Evolutionary conservation across 2,329 filamentous ascomycete species (phyloP), one percentile per base, ranked within the genome.

Genomic region (Fusarium sp.): DNA sequence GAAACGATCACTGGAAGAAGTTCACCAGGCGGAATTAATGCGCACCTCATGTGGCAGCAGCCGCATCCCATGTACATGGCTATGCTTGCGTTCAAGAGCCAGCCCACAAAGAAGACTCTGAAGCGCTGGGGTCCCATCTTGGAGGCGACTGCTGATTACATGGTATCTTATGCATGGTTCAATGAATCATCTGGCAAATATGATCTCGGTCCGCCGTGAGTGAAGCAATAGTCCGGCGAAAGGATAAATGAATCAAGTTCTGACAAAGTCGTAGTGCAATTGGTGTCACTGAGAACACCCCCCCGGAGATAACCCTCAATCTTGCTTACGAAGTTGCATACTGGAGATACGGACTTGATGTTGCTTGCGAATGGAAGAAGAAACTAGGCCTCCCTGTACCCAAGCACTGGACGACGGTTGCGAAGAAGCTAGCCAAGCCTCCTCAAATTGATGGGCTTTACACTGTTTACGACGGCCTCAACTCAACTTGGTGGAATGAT

Each of bases 1-100:
- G 76, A 83, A 12, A 52, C 70, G 0, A 49, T 67, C 1, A 76
- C 71, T 0, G 75, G 74, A 0, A 56, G 62, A 12, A 78, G 75
- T 17, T 75, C 75, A 0, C 76, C 88, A 2, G 88, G 89, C 4
- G 85, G 88, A 68, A 90, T 90, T 75, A 90, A 90, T 75, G 85
- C 84, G 13, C 79, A 90, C 3, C 79, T 91, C 6, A 86, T 90
- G 61, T 90, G 88, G 88, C 88, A 90, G 71, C 88, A 73, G 71
- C 88, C 87, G 11, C 88, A 90, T 74, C 82, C 85, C 0, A 86
- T 90, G 82, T 88, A 87, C 73, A 88, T 90, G 71, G 88, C 88
- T 1, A 87, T 89, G 75, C 78, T 85, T 20, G 85, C 76, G 3
- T 75, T 76, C 33, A 73, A 77, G 48, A 59, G 73, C 1, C 60